Evolutionary conservation across 192 early-diverging fungal species (phyloP), one percentile per base, ranked within the genome.

Genomic region (Coemansia sp.): DNA sequence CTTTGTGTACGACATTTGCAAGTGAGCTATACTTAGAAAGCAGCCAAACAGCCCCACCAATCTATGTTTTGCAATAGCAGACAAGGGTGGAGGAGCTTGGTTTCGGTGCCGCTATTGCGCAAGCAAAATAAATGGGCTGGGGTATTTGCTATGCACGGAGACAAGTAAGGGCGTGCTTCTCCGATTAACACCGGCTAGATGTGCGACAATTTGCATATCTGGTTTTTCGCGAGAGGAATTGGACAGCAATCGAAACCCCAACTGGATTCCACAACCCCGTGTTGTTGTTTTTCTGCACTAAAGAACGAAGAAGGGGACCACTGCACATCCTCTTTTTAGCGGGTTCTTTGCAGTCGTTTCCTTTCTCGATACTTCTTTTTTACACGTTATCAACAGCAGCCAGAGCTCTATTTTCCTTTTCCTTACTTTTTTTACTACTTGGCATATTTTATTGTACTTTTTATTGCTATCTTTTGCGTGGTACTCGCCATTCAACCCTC

Each of bases 161-260:
- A 14, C 43, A 18, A n/a, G n/a, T 20, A 45, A 40, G 43, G 18
- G 43, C 9, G 18, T 21, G n/a, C 43, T 8, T 45, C 43, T 45
- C 43, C 18, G 43, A 45, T 45, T 20, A 45, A 45, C 43, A 18
- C 48, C 48, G 48, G 48, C 48, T 50, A 50, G 48, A 50, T 50
- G 48, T 26, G 18, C n/a, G n/a, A 5, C 31, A 26, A 56, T 56
- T 36, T 57, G n/a, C 26, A 23, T 57, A 34, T 57, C 31, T 35
- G 26, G 14, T 57, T 31, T 31, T 31, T 31, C 31, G 31, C 31
- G 31, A 31, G 31, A 31, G 31, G 31, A 31, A 31, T 31, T 57
- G 24, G 24, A 9, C 18, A 20, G 43, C n/a, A 45, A 45, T 45
- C 20, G n/a, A 45, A 45, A 7, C 42, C 42, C 42, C 42, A 45